Conservation (phyloP, 768 basidiomycete species). For the Termitomyces sp. region DNA sequence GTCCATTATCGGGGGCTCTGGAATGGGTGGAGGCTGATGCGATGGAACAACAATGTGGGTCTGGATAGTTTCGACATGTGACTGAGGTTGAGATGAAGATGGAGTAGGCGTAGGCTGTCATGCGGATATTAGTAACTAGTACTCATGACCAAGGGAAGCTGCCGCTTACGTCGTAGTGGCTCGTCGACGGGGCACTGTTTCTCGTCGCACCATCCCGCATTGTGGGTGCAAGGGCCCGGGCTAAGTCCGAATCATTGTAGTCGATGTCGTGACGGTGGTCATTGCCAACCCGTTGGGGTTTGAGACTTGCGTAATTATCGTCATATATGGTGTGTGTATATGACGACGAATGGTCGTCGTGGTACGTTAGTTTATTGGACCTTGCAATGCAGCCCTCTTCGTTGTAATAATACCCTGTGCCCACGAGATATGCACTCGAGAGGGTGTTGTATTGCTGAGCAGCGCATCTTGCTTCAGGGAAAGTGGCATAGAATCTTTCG, state of each 20-base stretch:
- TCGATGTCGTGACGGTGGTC: neutral
- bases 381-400: conserved; percentile 4
- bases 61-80: neutral
- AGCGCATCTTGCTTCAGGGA: conserved; percentile 30
- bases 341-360: neutral
- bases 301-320: neutral
- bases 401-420: conserved; percentile 12
- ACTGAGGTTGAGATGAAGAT: neutral
- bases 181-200: neutral
- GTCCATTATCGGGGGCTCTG: conserved; percentile 15
- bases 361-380: neutral
- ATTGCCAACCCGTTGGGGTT: neutral
- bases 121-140: conserved; percentile 3
- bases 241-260: neutral
- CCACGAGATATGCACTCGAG: conserved; percentile 10
- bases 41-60: conserved; percentile 3
- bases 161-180: conserved; percentile 11
- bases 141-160: neutral
- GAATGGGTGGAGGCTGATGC: conserved; percentile 3
- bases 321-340: neutral
- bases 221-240: neutral
- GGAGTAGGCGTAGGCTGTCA: conserved; percentile 1
- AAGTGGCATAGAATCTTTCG: conserved; percentile 34
- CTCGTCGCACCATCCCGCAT: neutral
- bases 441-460: conserved; percentile 14